Percentiles rank a stretch among this genome's conserved stretches.
phyloP scores from a whole-genome alignment of 257 asterid species.

The Rauvolfia tetraphylla region DNA sequence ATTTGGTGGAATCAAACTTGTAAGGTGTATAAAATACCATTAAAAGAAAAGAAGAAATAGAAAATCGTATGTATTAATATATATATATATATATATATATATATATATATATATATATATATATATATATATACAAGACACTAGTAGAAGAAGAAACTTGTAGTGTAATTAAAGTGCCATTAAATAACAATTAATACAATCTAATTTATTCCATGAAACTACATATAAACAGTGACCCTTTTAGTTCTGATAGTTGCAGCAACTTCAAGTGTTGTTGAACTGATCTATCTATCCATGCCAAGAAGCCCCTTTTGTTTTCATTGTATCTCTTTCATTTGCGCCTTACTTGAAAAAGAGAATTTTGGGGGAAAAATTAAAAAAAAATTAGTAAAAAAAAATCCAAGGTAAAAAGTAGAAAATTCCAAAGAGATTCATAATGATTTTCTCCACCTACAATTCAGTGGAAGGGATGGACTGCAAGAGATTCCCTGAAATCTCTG shows the following conservation, averaged over 20 bases:
- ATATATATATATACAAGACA: no score
- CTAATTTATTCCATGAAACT: background rate
- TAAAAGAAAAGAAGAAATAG: background rate
- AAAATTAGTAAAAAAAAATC: background rate
- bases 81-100: no score
- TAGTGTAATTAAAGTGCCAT: background rate
- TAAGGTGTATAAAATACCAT: background rate
- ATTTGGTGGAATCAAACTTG: slow-evolving; percentile 8
- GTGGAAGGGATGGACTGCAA: slow-evolving; percentile 27
- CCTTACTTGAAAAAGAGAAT: background rate
- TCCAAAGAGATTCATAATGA: slow-evolving; percentile 24
- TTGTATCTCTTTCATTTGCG: background rate
- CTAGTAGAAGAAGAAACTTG: background rate
- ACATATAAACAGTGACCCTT: slow-evolving; percentile 8
- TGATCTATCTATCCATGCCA: slow-evolving; percentile 38
- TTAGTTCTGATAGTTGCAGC: slow-evolving; percentile 49
- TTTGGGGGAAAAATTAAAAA: no score
- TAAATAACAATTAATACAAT: background rate
- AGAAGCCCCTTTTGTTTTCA: background rate
- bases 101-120: no score
- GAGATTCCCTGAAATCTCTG: slow-evolving; percentile 24
- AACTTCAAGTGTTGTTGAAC: slow-evolving; percentile 49
- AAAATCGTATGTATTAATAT: background rate
- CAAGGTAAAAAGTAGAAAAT: background rate
- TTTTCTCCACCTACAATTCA: slow-evolving; percentile 33